Conservation (phyloP, 768 basidiomycete species). For the Piloderma croceum region DNA sequence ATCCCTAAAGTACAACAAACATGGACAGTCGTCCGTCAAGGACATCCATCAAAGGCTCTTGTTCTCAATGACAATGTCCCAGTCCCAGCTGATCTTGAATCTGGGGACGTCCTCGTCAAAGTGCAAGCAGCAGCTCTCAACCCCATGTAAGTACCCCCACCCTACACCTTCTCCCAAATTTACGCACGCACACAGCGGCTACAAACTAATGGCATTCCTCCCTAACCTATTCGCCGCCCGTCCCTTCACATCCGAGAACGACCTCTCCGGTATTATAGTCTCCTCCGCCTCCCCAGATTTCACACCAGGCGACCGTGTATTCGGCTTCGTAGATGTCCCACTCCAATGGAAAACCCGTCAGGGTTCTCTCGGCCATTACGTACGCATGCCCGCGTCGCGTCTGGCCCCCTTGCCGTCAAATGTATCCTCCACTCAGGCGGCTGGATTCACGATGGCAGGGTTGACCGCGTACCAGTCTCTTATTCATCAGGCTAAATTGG, state of each 20-base stretch:
- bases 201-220: constrained; percentile 46
- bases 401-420: constrained; percentile 42
- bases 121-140: constrained; percentile 59
- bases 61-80: constrained; percentile 21
- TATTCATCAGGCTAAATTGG: constrained; percentile 40
- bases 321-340: constrained; percentile 43
- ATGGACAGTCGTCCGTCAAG: constrained; percentile 26
- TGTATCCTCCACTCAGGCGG: constrained; percentile 50
- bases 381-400: constrained; percentile 35
- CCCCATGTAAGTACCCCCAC: constrained; percentile 45
- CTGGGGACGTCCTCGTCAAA: constrained; percentile 41
- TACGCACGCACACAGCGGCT: constrained; percentile 39
- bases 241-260: constrained; percentile 53
- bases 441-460: constrained; percentile 54
- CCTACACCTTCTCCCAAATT: neutral
- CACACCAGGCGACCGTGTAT: constrained; percentile 56
- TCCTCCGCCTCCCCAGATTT: constrained; percentile 49
- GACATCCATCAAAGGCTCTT: constrained; percentile 26
- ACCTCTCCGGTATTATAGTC: constrained; percentile 59
- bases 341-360: constrained; percentile 33
- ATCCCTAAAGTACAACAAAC: too few species aligned
- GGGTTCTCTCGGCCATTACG: constrained; percentile 59
- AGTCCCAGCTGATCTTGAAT: constrained; percentile 10
- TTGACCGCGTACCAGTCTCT: constrained; percentile 57
- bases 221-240: constrained; percentile 43